phyloP scores from a whole-genome alignment of 2,329 filamentous ascomycete genomes.

The Corinectria fuckeliana region DNA sequence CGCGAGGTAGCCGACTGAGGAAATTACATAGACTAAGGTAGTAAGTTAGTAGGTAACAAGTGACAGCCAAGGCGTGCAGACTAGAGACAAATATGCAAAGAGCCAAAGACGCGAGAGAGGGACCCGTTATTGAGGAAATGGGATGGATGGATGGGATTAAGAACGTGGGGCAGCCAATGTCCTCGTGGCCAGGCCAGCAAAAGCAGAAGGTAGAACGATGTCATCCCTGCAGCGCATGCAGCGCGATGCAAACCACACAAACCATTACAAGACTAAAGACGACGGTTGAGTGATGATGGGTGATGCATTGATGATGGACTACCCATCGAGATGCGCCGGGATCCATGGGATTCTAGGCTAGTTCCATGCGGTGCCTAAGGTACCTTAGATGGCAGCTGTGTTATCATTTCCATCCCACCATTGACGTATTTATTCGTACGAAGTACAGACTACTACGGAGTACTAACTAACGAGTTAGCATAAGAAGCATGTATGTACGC shows the following conservation, averaged over 20 bases:
- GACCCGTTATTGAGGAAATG: constrained; percentile 1
- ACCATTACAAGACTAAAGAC: neutral
- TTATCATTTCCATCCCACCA: constrained; percentile 10
- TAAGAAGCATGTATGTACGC: too few species aligned
- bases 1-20: constrained; percentile 1
- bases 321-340: constrained; percentile 14
- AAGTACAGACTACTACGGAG: neutral
- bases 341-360: neutral
- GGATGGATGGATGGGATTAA: neutral
- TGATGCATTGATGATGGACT: neutral
- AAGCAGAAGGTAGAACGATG: constrained; percentile 5
- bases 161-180: constrained; percentile 6
- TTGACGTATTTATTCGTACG: neutral
- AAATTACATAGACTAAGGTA: too few species aligned
- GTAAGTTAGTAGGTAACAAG: too few species aligned
- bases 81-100: neutral
- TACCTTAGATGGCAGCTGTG: neutral
- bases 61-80: neutral
- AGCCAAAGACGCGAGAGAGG: constrained; percentile 3
- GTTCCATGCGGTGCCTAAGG: constrained; percentile 7
- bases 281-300: constrained; percentile 1
- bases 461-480: constrained; percentile 1
- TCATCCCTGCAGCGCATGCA: constrained; percentile 11
- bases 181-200: constrained; percentile 6
- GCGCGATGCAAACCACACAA: neutral